Evolutionary conservation across 345 rosid genomes (phyloP).

Genomic region (Clarkia xantiana): DNA sequence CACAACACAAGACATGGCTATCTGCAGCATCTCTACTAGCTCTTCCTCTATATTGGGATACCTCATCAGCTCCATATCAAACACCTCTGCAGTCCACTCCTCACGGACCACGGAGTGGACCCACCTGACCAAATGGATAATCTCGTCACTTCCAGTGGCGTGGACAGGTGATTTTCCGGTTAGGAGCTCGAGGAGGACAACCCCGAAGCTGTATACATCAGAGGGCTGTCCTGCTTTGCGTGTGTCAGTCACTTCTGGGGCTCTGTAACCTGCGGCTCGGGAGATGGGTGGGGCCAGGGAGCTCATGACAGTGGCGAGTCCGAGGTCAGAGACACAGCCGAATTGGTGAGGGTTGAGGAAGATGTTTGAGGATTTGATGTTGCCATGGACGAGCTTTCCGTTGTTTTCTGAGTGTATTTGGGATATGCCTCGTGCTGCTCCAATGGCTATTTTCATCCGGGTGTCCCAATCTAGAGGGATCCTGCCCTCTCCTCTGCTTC

Average conservation of each 20-base stretch:
- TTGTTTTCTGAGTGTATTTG: slow-evolving; percentile 52
- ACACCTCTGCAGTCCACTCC: slow-evolving; percentile 98
- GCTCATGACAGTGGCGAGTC: slow-evolving; percentile 65
- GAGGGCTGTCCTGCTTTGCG: slow-evolving; percentile 80
- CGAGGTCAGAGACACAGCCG: slow-evolving; percentile 82
- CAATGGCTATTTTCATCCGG: slow-evolving; percentile 68
- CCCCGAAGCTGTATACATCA: slow-evolving; percentile 93
- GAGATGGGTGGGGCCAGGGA: slow-evolving; percentile 61
- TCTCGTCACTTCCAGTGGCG: slow-evolving; percentile 70
- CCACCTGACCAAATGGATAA: slow-evolving; percentile 89
- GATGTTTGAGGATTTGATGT: slow-evolving; percentile 84
- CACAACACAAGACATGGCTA: slow-evolving; percentile 80
- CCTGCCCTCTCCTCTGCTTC: slow-evolving; percentile 51
- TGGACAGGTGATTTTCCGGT: slow-evolving; percentile 90
- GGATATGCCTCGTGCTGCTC: slow-evolving; percentile 78
- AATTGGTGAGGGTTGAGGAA: slow-evolving; percentile 47
- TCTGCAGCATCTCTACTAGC: slow-evolving; percentile 96
- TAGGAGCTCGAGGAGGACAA: slow-evolving; percentile 77
- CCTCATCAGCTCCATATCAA: slow-evolving; percentile 78
- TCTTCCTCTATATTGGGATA: slow-evolving; percentile 92
- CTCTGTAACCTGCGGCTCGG: slow-evolving; percentile 87
- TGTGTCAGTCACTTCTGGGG: slow-evolving; percentile 89
- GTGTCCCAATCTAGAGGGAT: slow-evolving; percentile 69
- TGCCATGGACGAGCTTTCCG: slow-evolving; percentile 77
- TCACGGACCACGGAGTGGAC: slow-evolving; percentile 95